phyloP scores from a whole-genome alignment of 805 yeast genomes.

The Candida qinlingensis region DNA sequence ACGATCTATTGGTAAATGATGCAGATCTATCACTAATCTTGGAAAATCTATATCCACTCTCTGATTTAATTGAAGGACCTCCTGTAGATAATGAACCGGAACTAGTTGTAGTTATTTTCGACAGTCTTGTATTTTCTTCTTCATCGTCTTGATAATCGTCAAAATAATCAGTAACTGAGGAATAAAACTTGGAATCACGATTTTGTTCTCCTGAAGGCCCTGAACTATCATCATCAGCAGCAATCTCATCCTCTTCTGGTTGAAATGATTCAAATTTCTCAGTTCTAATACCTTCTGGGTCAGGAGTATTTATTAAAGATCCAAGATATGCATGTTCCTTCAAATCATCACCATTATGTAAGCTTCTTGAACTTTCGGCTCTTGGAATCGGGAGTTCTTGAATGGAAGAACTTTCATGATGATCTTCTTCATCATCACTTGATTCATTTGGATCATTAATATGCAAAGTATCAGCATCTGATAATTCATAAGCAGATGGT shows the following conservation, averaged over 20 bases:
- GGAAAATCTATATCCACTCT: constrained; percentile 20
- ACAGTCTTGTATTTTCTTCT: neutral
- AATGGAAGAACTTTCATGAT: neutral
- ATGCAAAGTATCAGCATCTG: constrained; percentile 23
- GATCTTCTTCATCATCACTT: neutral
- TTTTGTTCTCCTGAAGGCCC: neutral
- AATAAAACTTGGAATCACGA: constrained; percentile 22
- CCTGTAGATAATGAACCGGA: constrained; percentile 30
- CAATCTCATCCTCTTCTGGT: neutral
- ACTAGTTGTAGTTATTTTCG: constrained; percentile 8
- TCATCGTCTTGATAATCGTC: constrained; percentile 22
- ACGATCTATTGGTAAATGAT: constrained; percentile 17
- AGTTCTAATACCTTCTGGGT: constrained; percentile 1
- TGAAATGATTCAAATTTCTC: neutral
- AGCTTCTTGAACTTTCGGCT: constrained; percentile 4
- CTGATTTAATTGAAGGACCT: constrained; percentile 25
- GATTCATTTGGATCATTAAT: constrained; percentile 12
- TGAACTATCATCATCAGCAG: neutral
- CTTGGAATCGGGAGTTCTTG: neutral
- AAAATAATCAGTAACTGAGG: constrained; percentile 21
- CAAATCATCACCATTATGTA: constrained; percentile 4
- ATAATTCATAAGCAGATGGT: constrained; percentile 12
- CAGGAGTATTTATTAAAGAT: constrained; percentile 20
- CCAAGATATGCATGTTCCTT: constrained; percentile 22
- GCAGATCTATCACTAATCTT: constrained; percentile 22